Conservation (phyloP, 2,329 filamentous ascomycete species). For the Fusarium sp. region DNA sequence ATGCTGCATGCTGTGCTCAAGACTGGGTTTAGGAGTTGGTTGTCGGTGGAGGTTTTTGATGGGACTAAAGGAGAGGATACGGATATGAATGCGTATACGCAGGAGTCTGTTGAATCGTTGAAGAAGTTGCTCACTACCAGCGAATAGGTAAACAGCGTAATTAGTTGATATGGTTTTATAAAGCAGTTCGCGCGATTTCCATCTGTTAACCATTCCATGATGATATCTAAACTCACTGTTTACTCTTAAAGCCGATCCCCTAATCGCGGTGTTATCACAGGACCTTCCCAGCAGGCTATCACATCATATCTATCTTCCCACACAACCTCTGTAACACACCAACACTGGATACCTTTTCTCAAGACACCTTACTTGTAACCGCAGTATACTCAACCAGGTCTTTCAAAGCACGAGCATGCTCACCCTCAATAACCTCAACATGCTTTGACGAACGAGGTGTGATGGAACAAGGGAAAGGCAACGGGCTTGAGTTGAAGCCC, state of each 20-base stretch:
- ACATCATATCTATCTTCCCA: background rate
- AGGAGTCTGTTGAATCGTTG: constrained; percentile 24
- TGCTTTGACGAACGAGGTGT: constrained; percentile 53
- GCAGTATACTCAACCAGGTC: constrained; percentile 49
- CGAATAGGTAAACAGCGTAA: background rate
- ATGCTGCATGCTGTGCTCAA: constrained; percentile 74
- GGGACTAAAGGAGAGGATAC: constrained; percentile 11
- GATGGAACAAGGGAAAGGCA: constrained; percentile 59
- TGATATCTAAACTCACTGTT: too few relatives aligned
- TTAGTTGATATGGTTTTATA: too few relatives aligned
- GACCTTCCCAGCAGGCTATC: background rate
- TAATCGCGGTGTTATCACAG: too few relatives aligned
- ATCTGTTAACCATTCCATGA: background rate
- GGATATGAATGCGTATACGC: constrained; percentile 25
- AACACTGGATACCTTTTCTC: background rate
- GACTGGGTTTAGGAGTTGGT: constrained; percentile 76
- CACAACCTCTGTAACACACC: background rate
- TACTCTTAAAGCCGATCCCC: too few relatives aligned
- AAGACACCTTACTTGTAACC: constrained; percentile 41
- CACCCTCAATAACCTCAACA: constrained; percentile 51
- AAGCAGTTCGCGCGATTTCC: background rate
- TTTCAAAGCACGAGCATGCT: constrained; percentile 47
- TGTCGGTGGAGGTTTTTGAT: constrained; percentile 80
- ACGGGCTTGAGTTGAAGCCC: constrained; percentile 58
- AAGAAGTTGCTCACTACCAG: constrained; percentile 17